These are phyloP conservation scores for Purpureocillium takamizusanense DNA, from an alignment of 2,329 filamentous ascomycete genomes.

Conservation along the genomic window DNA sequence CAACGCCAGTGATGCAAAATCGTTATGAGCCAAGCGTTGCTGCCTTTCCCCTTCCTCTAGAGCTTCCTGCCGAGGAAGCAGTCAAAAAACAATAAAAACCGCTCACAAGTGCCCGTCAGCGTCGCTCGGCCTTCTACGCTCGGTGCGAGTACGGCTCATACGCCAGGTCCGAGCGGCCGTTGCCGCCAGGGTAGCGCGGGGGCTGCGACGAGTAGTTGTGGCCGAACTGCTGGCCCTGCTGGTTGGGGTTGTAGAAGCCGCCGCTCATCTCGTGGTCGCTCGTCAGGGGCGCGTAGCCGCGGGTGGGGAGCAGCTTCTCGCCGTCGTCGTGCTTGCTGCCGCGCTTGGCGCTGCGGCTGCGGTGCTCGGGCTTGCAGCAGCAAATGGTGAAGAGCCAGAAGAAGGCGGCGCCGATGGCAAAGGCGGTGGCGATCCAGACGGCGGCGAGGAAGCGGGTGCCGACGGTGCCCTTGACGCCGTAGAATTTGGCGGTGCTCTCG, in stretches of 20 bases:
- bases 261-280: slow-evolving; percentile 26
- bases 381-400: slow-evolving; percentile 92
- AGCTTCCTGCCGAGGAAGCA: too few species aligned
- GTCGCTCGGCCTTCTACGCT: slow-evolving; percentile 32
- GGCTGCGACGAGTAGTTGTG: slow-evolving; percentile 13
- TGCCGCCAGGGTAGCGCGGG: slow-evolving; percentile 29
- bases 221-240: slow-evolving; percentile 4
- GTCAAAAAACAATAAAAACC: too few species aligned
- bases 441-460: slow-evolving; percentile 61
- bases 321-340: slow-evolving; percentile 25
- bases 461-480: slow-evolving; percentile 59
- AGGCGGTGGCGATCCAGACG: slow-evolving; percentile 73
- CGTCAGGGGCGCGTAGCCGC: slow-evolving; percentile 28
- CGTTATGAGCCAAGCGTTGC: slow-evolving; percentile 2
- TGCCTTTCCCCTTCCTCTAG: too few species aligned
- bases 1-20: not conserved
- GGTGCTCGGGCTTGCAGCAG: slow-evolving; percentile 62
- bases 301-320: slow-evolving; percentile 43
- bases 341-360: slow-evolving; percentile 18
- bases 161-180: slow-evolving; percentile 39
- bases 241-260: slow-evolving; percentile 28
- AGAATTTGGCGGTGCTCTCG: slow-evolving; percentile 51
- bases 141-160: slow-evolving; percentile 58
- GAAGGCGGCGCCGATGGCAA: slow-evolving; percentile 64
- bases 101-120: too few species aligned